Percentiles rank a stretch among this genome's conserved stretches.
phyloP scores from a whole-genome alignment of 441 rosid species.

The Dalechampia spathulata region DNA sequence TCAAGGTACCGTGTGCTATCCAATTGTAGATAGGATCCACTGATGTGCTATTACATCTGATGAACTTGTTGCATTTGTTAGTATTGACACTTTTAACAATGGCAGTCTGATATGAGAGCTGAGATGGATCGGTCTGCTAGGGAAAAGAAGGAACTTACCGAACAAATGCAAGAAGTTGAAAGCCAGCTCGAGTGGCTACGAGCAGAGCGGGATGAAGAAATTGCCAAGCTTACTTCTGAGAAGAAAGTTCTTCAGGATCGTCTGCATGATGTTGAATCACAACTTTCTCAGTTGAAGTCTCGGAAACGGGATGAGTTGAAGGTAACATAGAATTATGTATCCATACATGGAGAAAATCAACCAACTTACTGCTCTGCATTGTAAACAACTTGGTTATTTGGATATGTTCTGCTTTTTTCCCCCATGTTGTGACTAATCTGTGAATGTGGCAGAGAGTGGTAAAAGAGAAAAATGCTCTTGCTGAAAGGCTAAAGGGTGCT shows the following conservation, averaged over 20 bases:
- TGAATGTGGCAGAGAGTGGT: conserved; percentile 66
- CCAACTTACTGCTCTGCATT: not conserved
- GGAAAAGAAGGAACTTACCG: conserved; percentile 81
- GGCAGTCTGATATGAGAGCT: conserved; percentile 87
- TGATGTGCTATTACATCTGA: conserved; percentile 4
- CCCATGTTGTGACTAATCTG: conserved; percentile 16
- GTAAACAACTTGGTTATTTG: conserved; percentile 10
- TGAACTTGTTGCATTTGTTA: conserved; percentile 10
- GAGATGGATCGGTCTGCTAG: conserved; percentile 79
- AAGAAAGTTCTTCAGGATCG: conserved; percentile 87
- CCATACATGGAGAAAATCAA: not conserved
- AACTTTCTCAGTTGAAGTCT: conserved; percentile 73
- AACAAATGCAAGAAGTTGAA: conserved; percentile 82
- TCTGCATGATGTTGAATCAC: conserved; percentile 93
- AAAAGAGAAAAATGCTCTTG: conserved; percentile 89
- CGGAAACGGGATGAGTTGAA: conserved; percentile 95
- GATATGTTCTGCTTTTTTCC: conserved; percentile 4
- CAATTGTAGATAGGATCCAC: conserved; percentile 10
- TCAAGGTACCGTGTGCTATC: conserved; percentile 57
- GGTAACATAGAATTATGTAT: conserved; percentile 32
- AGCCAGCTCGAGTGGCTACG: conserved; percentile 98
- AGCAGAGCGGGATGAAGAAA: conserved; percentile 85
- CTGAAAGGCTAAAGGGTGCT: conserved; percentile 80
- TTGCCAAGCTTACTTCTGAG: conserved; percentile 61
- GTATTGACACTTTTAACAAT: conserved; percentile 23